Conservation (phyloP, 2,329 filamentous ascomycete species). For the Neocucurbitaria cava region DNA sequence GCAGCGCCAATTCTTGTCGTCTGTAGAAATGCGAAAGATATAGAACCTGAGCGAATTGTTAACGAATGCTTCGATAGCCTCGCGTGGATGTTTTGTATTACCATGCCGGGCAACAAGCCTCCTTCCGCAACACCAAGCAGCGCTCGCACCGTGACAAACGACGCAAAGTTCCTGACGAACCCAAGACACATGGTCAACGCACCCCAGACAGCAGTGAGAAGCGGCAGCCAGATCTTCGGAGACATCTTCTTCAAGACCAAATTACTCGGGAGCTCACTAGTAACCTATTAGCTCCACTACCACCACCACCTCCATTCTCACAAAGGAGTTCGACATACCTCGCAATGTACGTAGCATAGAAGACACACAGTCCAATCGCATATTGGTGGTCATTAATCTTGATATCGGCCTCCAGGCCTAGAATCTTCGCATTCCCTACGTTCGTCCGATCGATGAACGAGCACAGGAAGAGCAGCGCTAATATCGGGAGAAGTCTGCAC, state of each 20-base stretch:
- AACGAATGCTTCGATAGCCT: neutral
- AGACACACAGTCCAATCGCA: slow-evolving; percentile 68
- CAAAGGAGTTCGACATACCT: slow-evolving; percentile 54
- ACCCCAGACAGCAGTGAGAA: slow-evolving; percentile 65
- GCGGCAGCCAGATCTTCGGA: slow-evolving; percentile 66
- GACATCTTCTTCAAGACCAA: slow-evolving; percentile 68
- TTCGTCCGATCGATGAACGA: slow-evolving; percentile 74
- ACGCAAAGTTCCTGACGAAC: slow-evolving; percentile 60
- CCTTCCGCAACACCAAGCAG: slow-evolving; percentile 70
- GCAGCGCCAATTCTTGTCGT: slow-evolving; percentile 65
- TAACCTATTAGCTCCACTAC: neutral
- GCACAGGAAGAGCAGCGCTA: slow-evolving; percentile 71
- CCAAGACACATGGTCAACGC: slow-evolving; percentile 64
- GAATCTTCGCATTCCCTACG: slow-evolving; percentile 73
- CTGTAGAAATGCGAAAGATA: slow-evolving; percentile 71
- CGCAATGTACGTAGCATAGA: slow-evolving; percentile 69
- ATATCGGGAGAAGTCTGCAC: slow-evolving; percentile 64
- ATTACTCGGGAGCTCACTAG: slow-evolving; percentile 69
- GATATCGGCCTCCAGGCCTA: slow-evolving; percentile 64
- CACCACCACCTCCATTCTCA: neutral
- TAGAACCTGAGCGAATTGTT: slow-evolving; percentile 43
- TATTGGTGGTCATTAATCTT: slow-evolving; percentile 68
- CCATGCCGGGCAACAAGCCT: slow-evolving; percentile 71
- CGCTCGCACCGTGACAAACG: slow-evolving; percentile 68
- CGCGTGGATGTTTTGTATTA: slow-evolving; percentile 35